These are phyloP conservation scores for Leptomonas pyrrhocoris DNA, from an alignment of 208 protist species.

Conservation along the genomic window DNA sequence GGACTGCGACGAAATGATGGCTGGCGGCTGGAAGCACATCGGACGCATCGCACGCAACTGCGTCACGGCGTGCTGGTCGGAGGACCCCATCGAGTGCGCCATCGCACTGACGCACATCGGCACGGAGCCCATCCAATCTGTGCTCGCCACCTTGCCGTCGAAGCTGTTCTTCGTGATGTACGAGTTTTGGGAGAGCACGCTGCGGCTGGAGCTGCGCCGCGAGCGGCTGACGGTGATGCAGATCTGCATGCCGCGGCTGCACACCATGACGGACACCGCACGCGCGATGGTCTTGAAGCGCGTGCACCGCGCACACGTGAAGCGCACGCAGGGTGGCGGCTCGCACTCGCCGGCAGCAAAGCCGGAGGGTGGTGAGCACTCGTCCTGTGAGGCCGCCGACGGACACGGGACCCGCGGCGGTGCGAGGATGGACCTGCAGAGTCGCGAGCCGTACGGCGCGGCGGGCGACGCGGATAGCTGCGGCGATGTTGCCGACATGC, in stretches of 20 bases:
- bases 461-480: not conserved
- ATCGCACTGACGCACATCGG: slow-evolving; percentile 34
- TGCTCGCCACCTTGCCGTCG: slow-evolving; percentile 22
- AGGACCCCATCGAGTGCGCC: slow-evolving; percentile 51
- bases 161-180: slow-evolving; percentile 57
- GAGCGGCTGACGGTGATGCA: slow-evolving; percentile 49
- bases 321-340: not conserved
- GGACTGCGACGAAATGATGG: slow-evolving; percentile 43
- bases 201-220: slow-evolving; percentile 56
- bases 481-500: slow-evolving; percentile 7
- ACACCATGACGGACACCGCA: slow-evolving; percentile 43
- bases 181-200: slow-evolving; percentile 62
- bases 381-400: not conserved
- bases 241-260: slow-evolving; percentile 42
- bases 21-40: slow-evolving; percentile 34
- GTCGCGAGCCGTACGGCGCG: slow-evolving; percentile 6
- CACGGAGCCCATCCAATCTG: slow-evolving; percentile 46
- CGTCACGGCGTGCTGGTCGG: slow-evolving; percentile 51
- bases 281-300: slow-evolving; percentile 35
- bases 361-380: not conserved
- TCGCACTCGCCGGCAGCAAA: not conserved
- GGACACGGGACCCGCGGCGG: not conserved
- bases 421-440: not conserved
- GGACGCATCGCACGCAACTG: slow-evolving; percentile 33
- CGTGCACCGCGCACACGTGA: not conserved